These are phyloP conservation scores for Tuber melanosporum DNA, from an alignment of 495 filamentous ascomycete species.

Conservation along the genomic window DNA sequence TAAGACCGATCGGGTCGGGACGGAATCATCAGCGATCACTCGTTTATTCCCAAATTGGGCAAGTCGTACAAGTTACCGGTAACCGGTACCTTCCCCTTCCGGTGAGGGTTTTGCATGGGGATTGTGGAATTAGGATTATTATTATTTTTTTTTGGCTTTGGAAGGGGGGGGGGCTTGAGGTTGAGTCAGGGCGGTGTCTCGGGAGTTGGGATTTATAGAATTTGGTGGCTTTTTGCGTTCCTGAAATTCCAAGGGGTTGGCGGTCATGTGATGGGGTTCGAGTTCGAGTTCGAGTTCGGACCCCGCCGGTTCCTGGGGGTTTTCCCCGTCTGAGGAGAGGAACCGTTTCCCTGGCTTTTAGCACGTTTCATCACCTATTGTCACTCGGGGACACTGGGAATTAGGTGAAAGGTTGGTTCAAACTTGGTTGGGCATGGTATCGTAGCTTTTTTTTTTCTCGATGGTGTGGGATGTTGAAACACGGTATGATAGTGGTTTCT, in stretches of 20 bases:
- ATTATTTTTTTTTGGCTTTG: neutral
- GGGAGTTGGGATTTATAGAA: neutral
- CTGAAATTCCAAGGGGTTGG: neutral
- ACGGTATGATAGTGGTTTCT: neutral
- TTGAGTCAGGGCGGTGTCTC: neutral
- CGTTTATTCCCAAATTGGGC: neutral
- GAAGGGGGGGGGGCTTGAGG: neutral
- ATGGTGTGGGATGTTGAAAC: no score
- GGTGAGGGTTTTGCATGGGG: neutral
- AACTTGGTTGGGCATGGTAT: neutral
- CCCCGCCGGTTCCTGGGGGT: neutral
- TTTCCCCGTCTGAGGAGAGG: neutral
- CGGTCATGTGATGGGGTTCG: neutral
- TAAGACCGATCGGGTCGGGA: neutral
- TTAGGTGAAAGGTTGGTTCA: neutral
- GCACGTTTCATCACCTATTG: neutral
- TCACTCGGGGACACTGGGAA: neutral
- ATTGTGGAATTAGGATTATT: neutral
- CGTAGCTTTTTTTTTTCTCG: neutral
- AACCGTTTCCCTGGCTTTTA: neutral
- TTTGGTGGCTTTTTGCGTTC: neutral
- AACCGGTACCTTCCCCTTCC: neutral
- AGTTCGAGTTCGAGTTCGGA: neutral
- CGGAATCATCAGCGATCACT: neutral
- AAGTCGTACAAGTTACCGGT: no score